Base-by-base conservation (phyloP, 2,329 filamentous ascomycete species). In the Elsinoe batatas region DNA sequence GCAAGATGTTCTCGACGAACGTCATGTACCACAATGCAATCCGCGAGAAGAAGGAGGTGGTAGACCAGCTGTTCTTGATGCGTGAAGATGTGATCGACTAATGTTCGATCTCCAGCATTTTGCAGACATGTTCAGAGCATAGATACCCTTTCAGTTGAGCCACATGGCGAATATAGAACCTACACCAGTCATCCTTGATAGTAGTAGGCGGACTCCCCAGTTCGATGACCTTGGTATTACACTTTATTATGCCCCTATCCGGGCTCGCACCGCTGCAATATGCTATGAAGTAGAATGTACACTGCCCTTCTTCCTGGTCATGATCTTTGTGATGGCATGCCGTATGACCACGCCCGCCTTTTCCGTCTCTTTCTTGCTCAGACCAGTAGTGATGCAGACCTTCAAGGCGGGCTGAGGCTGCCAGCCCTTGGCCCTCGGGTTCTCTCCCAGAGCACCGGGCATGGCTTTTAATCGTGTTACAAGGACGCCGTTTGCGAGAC, bases 361-460 rank as follows among this genome's bases (percentile, higher is more conserved):
- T 74, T 98, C 94, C 55, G 91, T 87, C 70, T 98, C 93, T 74
- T 95, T 96, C 76, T 87, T 94, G 20, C 87, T 87, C 59, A 98
- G 74, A 1, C 87, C 93, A 4, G 82, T 87, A 0, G 91, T 95
- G 54, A 96, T 77, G 67, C 91, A 97, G 11, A 97, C 81, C 73
- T 97, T 96, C 59, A 98, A 78, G 0, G 89, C 88, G 8, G 93
- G 88, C 62, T 81, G 78, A n/a, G 84, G 76, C 58, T 81, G 79
- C 75, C 85, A 88, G 35, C 78, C 79, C 42, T 64, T 64, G 57
- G 91, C 86, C 66, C 85, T 85, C 12, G 82, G 78, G 47, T 77
- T 74, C 3, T 81, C 81, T 43, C 84, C 80, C 36, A 81, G 67
- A 6, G 70, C 69, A 6, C 65, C 59, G 1, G 89, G 87, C 67